These are phyloP conservation scores for Phylloboletellus chloephorus DNA, from an alignment of 1,284 basidiomycete genomes.

Conservation along the genomic window DNA sequence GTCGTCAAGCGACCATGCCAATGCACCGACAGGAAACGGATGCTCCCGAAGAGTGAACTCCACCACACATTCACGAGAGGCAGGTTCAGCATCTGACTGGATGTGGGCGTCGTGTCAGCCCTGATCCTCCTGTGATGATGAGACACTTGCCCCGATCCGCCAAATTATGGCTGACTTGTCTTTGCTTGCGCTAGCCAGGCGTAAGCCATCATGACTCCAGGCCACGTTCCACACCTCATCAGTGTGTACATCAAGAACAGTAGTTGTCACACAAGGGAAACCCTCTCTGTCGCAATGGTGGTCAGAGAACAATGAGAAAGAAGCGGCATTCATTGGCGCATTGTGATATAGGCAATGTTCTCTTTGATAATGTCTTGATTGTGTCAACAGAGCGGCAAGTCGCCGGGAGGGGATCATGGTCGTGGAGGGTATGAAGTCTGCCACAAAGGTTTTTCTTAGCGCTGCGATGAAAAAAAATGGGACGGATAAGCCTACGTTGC, in stretches of 20 bases:
- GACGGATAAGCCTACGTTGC: slow-evolving; percentile 59
- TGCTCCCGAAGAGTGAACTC: slow-evolving; percentile 70
- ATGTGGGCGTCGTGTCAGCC: slow-evolving; percentile 11
- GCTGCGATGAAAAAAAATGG: not conserved
- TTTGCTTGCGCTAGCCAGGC: slow-evolving; percentile 83
- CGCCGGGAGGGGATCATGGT: slow-evolving; percentile 91
- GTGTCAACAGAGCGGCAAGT: slow-evolving; percentile 79
- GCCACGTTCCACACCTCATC: slow-evolving; percentile 96
- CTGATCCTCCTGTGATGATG: slow-evolving; percentile 3
- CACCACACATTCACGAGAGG: slow-evolving; percentile 54
- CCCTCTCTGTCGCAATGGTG: slow-evolving; percentile 75
- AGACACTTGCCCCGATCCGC: slow-evolving; percentile 65
- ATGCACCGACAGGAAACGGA: slow-evolving; percentile 66
- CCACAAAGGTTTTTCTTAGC: slow-evolving; percentile 1
- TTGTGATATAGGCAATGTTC: slow-evolving; percentile 80
- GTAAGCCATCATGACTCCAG: slow-evolving; percentile 88
- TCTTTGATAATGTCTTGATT: slow-evolving; percentile 80
- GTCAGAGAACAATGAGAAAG: slow-evolving; percentile 82
- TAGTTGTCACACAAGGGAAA: slow-evolving; percentile 84
- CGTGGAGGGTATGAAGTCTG: slow-evolving; percentile 83
- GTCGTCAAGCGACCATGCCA: slow-evolving; percentile 91
- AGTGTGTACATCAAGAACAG: slow-evolving; percentile 77
- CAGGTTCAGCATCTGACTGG: slow-evolving; percentile 48
- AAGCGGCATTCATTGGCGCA: slow-evolving; percentile 47
- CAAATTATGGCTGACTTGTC: slow-evolving; percentile 89